Conservation (phyloP, 73 alveolate species). For the Stentor coeruleus region DNA sequence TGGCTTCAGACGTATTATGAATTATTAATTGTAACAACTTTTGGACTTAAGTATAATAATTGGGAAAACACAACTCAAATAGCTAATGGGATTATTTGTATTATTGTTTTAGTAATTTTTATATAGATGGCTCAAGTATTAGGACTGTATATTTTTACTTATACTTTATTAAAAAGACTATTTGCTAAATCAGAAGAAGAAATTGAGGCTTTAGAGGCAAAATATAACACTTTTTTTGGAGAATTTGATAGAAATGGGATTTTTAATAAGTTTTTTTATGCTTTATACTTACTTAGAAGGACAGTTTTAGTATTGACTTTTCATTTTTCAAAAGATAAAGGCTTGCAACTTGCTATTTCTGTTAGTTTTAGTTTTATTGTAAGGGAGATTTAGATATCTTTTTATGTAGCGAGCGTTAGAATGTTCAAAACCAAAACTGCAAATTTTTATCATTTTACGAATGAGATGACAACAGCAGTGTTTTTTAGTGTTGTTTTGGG, state of each 20-base stretch:
- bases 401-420: neutral
- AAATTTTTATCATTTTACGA: neutral
- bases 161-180: neutral
- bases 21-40: neutral
- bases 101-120: neutral
- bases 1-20: neutral
- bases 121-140: neutral
- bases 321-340: neutral
- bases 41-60: neutral
- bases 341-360: neutral
- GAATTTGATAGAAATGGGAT: neutral
- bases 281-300: neutral
- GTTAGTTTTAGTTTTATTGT: neutral
- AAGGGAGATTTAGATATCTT: neutral
- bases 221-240: neutral
- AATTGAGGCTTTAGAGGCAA: neutral
- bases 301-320: neutral
- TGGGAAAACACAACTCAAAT: neutral
- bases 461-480: neutral
- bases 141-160: no score
- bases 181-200: neutral
- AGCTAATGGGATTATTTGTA: neutral
- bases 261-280: neutral
- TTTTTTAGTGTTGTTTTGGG: neutral
- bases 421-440: neutral